phyloP scores from a whole-genome alignment of 78 protist species.

The Cavenderia fasciculata region DNA sequence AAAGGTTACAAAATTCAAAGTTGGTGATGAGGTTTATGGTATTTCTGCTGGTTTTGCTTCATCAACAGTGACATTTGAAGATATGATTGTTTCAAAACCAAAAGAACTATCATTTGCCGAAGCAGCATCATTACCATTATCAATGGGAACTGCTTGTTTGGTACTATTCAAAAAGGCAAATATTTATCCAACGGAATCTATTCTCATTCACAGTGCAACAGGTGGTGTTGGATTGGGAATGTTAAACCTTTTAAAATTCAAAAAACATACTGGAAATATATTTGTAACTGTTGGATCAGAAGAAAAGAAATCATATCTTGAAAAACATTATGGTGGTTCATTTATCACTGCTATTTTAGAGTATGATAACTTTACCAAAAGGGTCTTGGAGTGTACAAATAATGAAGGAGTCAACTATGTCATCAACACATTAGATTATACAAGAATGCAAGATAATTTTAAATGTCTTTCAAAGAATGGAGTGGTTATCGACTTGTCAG shows the following conservation, averaged over 20 bases:
- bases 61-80: neutral
- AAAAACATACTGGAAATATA: neutral
- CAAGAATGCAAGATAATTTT: conserved; percentile 6
- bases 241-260: conserved; percentile 3
- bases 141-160: neutral
- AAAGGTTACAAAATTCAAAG: neutral
- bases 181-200: neutral
- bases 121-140: conserved; percentile 38
- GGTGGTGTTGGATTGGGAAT: neutral
- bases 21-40: conserved; percentile 60
- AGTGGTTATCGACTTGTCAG: conserved; percentile 32
- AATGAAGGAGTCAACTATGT: neutral
- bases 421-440: conserved; percentile 11
- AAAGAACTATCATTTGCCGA: neutral
- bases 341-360: neutral
- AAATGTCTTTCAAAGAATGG: conserved; percentile 3
- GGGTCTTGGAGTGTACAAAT: neutral
- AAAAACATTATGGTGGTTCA: neutral
- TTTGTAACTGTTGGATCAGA: neutral
- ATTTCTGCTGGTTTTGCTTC: neutral
- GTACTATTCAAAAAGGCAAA: neutral
- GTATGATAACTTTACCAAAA: neutral
- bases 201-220: conserved; percentile 4
- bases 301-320: neutral
- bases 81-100: conserved; percentile 15